phyloP scores from a whole-genome alignment of 1,284 basidiomycete species.

The Heterobasidion occidentale region DNA sequence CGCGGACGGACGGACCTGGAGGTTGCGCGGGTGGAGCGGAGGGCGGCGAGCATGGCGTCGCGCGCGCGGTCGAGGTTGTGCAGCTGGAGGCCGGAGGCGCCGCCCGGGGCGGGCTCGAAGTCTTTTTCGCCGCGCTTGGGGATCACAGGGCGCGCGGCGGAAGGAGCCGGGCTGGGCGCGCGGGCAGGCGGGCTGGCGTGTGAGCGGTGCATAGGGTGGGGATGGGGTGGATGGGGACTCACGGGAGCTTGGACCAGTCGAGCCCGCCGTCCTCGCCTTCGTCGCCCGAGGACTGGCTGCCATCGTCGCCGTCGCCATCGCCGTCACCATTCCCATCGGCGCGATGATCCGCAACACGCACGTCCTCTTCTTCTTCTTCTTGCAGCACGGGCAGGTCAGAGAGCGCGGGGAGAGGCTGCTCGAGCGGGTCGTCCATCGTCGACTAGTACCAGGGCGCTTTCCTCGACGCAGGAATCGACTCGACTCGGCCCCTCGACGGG shows the following conservation, averaged over 20 bases:
- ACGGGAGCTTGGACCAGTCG: slow-evolving; percentile 55
- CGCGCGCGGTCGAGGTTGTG: slow-evolving; percentile 67
- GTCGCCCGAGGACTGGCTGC: slow-evolving; percentile 42
- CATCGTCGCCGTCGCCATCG: slow-evolving; percentile 25
- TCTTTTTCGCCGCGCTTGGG: slow-evolving; percentile 95
- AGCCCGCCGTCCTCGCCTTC: slow-evolving; percentile 40
- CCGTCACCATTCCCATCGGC: neutral
- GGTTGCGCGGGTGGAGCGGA: slow-evolving; percentile 66
- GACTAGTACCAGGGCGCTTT: neutral
- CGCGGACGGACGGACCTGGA: slow-evolving; percentile 45
- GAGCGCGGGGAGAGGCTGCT: neutral
- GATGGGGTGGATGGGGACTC: slow-evolving; percentile 6
- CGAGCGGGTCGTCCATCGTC: slow-evolving; percentile 1
- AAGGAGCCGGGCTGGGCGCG: neutral
- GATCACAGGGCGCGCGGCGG: slow-evolving; percentile 43
- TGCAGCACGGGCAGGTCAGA: neutral
- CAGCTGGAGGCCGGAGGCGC: slow-evolving; percentile 75
- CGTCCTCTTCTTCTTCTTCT: neutral
- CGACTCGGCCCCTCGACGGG: too few species aligned
- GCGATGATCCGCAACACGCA: too few species aligned
- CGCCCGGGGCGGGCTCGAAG: slow-evolving; percentile 76
- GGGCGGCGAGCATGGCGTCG: slow-evolving; percentile 78
- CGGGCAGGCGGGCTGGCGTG: neutral
- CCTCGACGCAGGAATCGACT: neutral
- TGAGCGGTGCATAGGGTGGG: neutral